Base-by-base conservation (phyloP, 345 rosid species). In the Chamaenerion angustifolium region DNA sequence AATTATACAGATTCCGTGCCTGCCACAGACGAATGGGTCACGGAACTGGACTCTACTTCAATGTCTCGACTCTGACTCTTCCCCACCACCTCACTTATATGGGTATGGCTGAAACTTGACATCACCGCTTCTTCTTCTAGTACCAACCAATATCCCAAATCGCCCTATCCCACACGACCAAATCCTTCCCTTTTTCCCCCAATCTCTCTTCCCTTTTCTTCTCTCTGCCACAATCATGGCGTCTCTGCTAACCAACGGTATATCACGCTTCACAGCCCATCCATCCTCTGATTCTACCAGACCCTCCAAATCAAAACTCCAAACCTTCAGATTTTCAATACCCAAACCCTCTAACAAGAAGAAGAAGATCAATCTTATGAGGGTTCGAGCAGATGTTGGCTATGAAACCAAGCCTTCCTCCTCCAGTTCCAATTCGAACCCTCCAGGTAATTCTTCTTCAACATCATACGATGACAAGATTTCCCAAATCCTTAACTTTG, bases 401-500 rank as follows among this genome's bases (percentile, higher is more conserved):
- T 45, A 51, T 61, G 72, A 68, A n/a, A 56, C 74, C 21, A 64
- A 51, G 44, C 67, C 71, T 50, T 31, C 66, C 57, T 48, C 75
- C 12, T 21, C 66, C 57, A 45, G 37, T 31, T 31, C 75, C n/a
- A 71, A 75, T 19, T 50, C 74, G 14, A 48, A 49, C 25, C 48
- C 58, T 17, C 16, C 73, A 70, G 85, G 85, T 76, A 79, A 59
- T 2, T 44, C 71, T 13, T 44, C 65, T n/a, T 48, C 62, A 9
- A 52, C 68, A 0, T 37, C 68, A 49, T 77, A 74, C 19, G 83
- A 77, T 40, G 87, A 77, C 18, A 85, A 83, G 57, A 79, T 89
- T 45, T 71, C 73, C 12, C 76, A 85, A 56, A 72, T 81, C 58
- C 79, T 90, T 18, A 75, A 74, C 8, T 82, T 76, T 43, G 81